phyloP scores from a whole-genome alignment of 306 rosid genomes.

The Lagenaria siceraria region DNA sequence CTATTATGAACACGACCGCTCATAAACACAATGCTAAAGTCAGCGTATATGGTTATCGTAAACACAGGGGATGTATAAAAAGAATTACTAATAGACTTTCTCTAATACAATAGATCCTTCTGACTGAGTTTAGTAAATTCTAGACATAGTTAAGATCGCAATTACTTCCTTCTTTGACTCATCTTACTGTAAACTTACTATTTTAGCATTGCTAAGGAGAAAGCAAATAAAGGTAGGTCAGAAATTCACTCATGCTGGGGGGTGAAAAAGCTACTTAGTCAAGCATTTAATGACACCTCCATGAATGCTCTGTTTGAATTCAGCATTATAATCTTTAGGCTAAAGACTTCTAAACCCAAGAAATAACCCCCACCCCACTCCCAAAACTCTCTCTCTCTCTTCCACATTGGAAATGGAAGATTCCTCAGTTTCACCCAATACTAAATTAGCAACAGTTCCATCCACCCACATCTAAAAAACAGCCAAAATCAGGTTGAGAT shows the following conservation, averaged over 20 bases:
- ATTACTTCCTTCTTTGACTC: background rate
- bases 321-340: background rate
- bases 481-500: background rate
- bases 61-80: too few species aligned
- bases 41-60: too few species aligned
- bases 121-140: background rate
- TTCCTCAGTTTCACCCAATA: background rate
- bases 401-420: background rate
- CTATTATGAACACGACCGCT: background rate
- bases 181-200: background rate
- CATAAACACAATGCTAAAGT: background rate
- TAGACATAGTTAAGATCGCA: background rate
- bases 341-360: slow-evolving; percentile 2
- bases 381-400: too few species aligned
- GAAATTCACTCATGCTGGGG: background rate
- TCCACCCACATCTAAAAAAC: background rate
- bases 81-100: background rate
- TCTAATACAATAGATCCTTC: background rate
- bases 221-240: background rate
- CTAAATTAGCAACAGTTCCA: background rate
- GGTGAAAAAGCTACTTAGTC: background rate
- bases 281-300: background rate
- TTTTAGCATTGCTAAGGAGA: background rate
- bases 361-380: background rate
- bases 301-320: slow-evolving; percentile 2